phyloP scores from a whole-genome alignment of 441 rosid species.

The Aleurites moluccanus region DNA sequence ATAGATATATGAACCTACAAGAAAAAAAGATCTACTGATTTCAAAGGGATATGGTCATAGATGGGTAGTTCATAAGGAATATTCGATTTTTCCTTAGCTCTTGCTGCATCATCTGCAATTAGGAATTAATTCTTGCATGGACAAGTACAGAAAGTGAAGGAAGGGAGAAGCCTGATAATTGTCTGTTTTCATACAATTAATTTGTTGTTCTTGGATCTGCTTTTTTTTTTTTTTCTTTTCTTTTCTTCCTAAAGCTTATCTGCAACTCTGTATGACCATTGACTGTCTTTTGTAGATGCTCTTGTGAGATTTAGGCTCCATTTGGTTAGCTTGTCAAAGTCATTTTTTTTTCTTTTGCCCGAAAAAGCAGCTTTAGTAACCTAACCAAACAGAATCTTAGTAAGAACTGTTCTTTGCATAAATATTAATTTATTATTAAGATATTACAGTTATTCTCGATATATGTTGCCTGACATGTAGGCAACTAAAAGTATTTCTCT shows the following conservation, averaged over 20 bases:
- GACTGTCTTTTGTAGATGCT: not conserved
- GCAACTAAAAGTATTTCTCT: conserved; percentile 19
- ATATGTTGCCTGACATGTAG: conserved; percentile 17
- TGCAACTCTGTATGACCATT: not conserved
- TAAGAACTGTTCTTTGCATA: not conserved
- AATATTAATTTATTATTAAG: not conserved
- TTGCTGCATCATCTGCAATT: not conserved
- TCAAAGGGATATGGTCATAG: not conserved
- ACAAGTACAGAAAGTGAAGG: not conserved
- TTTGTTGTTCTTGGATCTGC: not conserved
- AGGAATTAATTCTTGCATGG: not conserved
- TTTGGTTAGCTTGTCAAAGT: not conserved
- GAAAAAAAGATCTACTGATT: not conserved
- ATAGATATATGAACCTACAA: not conserved
- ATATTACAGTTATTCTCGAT: not conserved
- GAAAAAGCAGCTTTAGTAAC: not conserved
- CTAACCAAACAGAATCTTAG: not conserved
- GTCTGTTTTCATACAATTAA: not conserved
- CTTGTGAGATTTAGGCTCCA: not conserved
- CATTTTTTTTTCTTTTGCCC: not conserved
- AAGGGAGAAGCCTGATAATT: not conserved
- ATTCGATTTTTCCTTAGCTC: not conserved
- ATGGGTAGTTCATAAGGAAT: not conserved
- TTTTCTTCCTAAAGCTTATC: not conserved
- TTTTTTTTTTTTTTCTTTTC: too few species aligned